phyloP scores from a whole-genome alignment of 805 yeast genomes.

The Saccharomyces mikatae region DNA sequence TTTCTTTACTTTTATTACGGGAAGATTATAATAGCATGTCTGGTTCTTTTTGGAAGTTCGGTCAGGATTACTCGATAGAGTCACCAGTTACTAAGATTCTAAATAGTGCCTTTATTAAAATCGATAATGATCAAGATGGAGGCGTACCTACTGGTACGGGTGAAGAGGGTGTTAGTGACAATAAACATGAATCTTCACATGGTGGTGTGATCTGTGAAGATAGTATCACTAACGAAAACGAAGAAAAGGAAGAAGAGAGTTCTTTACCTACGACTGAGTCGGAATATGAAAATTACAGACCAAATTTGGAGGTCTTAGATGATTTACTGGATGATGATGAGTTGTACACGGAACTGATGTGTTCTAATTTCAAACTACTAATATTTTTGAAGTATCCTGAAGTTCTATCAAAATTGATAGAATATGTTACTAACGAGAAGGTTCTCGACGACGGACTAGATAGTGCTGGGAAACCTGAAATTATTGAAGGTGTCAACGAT shows the following conservation, averaged over 20 bases:
- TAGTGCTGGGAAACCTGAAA: conserved; percentile 7
- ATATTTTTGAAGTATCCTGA: conserved; percentile 78
- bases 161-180: not conserved
- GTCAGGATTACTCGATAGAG: conserved; percentile 47
- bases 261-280: conserved; percentile 28
- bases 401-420: conserved; percentile 57
- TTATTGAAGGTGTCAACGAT: conserved; percentile 10
- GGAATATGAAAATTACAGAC: conserved; percentile 30
- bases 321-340: conserved; percentile 69
- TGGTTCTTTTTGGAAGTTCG: conserved; percentile 54
- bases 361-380: conserved; percentile 64
- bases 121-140: conserved; percentile 6
- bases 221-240: conserved; percentile 26
- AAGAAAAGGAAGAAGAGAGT: conserved; percentile 15
- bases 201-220: not conserved
- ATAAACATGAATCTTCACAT: conserved; percentile 27
- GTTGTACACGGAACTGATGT: conserved; percentile 59
- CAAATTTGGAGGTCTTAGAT: conserved; percentile 38
- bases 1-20: not conserved
- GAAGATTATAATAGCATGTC: conserved; percentile 25
- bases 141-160: not conserved
- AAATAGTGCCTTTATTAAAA: conserved; percentile 31
- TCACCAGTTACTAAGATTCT: conserved; percentile 46
- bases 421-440: conserved; percentile 47
- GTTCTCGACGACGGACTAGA: conserved; percentile 21